phyloP scores from a whole-genome alignment of 106 monocot genomes.

The Dioscorea dumetorum region DNA sequence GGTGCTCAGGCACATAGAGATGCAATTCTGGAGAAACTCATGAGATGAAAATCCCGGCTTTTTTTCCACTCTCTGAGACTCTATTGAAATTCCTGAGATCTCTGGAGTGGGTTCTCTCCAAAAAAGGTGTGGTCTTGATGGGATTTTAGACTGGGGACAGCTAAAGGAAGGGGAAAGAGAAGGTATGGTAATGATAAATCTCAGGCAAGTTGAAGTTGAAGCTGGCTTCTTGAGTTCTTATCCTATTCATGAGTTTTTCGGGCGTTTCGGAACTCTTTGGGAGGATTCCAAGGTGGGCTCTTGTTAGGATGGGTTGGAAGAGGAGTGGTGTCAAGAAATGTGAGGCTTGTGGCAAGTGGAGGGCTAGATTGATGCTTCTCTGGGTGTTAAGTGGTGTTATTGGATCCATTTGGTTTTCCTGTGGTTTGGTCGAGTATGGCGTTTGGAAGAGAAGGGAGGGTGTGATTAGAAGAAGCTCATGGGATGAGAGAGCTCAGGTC shows the following conservation, averaged over 20 bases:
- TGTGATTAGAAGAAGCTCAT: slow-evolving; percentile 1
- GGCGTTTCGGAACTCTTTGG: slow-evolving; percentile 1
- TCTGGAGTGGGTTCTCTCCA: slow-evolving; percentile 18
- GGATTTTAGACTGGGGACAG: slow-evolving; percentile 11
- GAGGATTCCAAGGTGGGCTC: slow-evolving; percentile 16
- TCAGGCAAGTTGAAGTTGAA: slow-evolving; percentile 1
- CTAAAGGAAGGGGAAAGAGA: slow-evolving; percentile 6
- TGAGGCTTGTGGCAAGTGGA: slow-evolving; percentile 27
- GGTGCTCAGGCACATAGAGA: slow-evolving; percentile 9
- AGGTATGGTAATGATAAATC: background rate
- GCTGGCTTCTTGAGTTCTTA: slow-evolving; percentile 1
- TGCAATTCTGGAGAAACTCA: background rate
- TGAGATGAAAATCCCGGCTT: slow-evolving; percentile 1
- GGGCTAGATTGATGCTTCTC: slow-evolving; percentile 12
- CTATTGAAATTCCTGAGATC: slow-evolving; percentile 27
- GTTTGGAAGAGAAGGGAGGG: slow-evolving; percentile 13
- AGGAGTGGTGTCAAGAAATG: slow-evolving; percentile 15
- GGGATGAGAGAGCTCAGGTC: slow-evolving; percentile 19
- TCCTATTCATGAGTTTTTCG: background rate
- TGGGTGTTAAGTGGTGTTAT: slow-evolving; percentile 24
- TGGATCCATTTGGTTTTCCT: slow-evolving; percentile 26
- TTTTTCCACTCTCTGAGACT: background rate
- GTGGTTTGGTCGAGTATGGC: slow-evolving; percentile 11
- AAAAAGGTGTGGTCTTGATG: slow-evolving; percentile 33
- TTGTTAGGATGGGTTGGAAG: slow-evolving; percentile 17